Evolutionary conservation across 208 protist genomes (phyloP).

Genomic region (Phytomonas sp.): DNA sequence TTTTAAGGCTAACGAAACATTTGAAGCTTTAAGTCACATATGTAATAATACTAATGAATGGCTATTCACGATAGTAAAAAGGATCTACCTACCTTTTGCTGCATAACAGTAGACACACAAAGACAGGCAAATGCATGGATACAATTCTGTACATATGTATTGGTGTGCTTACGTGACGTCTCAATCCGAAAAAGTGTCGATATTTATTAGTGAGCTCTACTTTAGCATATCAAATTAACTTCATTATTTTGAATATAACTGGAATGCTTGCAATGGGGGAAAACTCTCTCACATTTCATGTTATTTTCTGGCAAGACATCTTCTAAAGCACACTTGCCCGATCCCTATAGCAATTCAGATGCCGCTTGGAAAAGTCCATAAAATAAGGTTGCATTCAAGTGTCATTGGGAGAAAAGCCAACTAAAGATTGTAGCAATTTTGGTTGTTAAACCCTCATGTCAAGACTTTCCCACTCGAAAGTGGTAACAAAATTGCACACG

Average conservation of each 20-base stretch:
- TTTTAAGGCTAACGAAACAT: not conserved
- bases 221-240: not conserved
- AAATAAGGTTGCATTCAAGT: not conserved
- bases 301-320: constrained; percentile 1
- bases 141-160: not conserved
- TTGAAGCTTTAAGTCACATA: not conserved
- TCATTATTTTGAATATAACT: not conserved
- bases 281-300: constrained; percentile 1
- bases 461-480: not conserved
- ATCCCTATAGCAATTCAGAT: not conserved
- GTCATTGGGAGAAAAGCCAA: not conserved
- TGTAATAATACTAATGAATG: not conserved
- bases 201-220: not conserved
- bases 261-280: not conserved
- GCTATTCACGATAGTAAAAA: not conserved
- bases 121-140: not conserved
- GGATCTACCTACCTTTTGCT: not conserved
- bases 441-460: not conserved
- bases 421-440: not conserved
- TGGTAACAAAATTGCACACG: constrained; percentile 1
- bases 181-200: not conserved
- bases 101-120: not conserved
- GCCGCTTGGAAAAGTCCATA: not conserved
- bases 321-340: not conserved
- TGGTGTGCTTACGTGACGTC: not conserved